Base-by-base conservation (phyloP, 306 rosid species). In the Chamaecrista fasciculata region DNA sequence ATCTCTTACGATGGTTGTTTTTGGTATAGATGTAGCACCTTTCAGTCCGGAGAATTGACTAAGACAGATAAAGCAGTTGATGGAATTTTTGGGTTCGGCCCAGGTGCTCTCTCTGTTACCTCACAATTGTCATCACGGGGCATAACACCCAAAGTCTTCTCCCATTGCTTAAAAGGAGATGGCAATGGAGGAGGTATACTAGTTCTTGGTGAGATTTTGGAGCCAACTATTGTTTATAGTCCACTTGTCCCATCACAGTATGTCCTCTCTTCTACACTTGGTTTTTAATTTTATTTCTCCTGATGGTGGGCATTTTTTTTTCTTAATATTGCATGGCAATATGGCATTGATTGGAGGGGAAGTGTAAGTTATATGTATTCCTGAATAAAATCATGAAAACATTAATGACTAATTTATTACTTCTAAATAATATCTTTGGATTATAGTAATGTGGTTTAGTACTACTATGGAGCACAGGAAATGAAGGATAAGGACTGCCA, bases 141-240 rank as follows among this genome's bases (percentile, higher is more conserved):
- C 39, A 31, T 94, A 78, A 86, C 92, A 74, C 98, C 98, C 33
- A 85, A 82, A 75, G 92, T 84, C 64, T 94, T 94, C 86, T 94
- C 98, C 26, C 97, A 94, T 78, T 94, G 97, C 72, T 75, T 94
- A 67, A 94, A 85, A 80, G 98, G 97, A 78, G 97, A 85, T 42
- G 92, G 84, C 43, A 79, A 78, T 78, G 98, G 98, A 66, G 98
- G 98, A 44, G 98, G 98, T 51, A 85, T 94, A 66, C 81, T 90
- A 73, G 97, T 94, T 88, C 97, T 94, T 80, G 98, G 98, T 66
- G 96, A 94, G 85, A 91, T 94, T 79, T 66, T 88, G 90, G 97
- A 90, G 87, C 97, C 97, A 68, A 81, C 74, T 83, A 88, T 94
- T 75, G 96, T 82, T 63, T 94, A 90, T 77, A 90, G 89, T 79